phyloP scores from a whole-genome alignment of 305 asterid genomes.

The Lippia alba region DNA sequence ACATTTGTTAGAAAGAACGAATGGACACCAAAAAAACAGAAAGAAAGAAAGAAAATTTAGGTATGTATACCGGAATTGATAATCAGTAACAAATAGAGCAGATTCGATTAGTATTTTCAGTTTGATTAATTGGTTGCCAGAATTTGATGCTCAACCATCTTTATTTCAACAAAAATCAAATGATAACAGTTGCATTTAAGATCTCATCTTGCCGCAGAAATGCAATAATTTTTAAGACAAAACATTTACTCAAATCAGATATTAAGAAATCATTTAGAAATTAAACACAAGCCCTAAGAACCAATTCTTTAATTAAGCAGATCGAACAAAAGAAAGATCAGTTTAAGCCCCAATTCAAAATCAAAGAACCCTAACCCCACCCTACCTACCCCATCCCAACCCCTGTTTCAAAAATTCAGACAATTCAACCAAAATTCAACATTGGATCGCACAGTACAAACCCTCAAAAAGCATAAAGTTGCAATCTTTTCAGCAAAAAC shows the following conservation, averaged over 20 bases:
- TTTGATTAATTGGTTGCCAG: conserved; percentile 40
- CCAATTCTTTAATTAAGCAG: conserved; percentile 35
- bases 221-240: conserved; percentile 31
- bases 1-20: conserved; percentile 17
- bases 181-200: conserved; percentile 55
- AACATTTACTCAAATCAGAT: conserved; percentile 23
- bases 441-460: conserved; percentile 43
- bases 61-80: not conserved
- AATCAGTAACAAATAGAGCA: conserved; percentile 32
- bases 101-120: conserved; percentile 38
- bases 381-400: no score
- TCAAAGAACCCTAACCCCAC: conserved; percentile 9
- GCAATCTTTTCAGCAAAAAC: conserved; percentile 34
- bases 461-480: conserved; percentile 29
- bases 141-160: conserved; percentile 34
- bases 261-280: conserved; percentile 16
- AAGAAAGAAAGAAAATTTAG: conserved; percentile 15
- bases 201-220: conserved; percentile 38
- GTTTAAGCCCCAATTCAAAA: conserved; percentile 33
- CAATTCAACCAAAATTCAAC: conserved; percentile 37
- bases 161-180: conserved; percentile 40
- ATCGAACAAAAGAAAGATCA: conserved; percentile 43
- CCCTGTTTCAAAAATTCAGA: conserved; percentile 33
- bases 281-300: conserved; percentile 28
- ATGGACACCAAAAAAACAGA: conserved; percentile 18